These are phyloP conservation scores for Ceratonia siliqua DNA, from an alignment of 306 rosid species.

Conservation along the genomic window DNA sequence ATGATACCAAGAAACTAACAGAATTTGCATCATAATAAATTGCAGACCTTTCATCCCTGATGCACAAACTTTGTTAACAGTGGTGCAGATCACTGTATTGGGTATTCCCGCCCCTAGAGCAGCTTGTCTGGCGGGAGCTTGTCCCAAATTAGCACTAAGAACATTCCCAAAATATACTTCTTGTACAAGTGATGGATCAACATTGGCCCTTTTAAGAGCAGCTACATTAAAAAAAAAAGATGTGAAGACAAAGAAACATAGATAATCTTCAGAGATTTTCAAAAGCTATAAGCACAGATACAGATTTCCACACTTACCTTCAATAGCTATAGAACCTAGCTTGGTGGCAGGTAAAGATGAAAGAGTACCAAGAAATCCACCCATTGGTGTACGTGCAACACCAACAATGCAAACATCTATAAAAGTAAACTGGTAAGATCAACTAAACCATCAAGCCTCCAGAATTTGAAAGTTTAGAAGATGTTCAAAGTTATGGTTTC, in stretches of 20 bases:
- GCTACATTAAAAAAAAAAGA: slow-evolving; percentile 46
- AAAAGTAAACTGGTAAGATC: slow-evolving; percentile 30
- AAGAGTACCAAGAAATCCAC: slow-evolving; percentile 85
- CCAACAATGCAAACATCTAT: slow-evolving; percentile 97
- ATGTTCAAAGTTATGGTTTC: slow-evolving; percentile 14
- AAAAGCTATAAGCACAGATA: slow-evolving; percentile 5
- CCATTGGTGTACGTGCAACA: slow-evolving; percentile 97
- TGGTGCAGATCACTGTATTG: slow-evolving; percentile 76
- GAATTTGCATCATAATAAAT: neutral
- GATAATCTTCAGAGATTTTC: neutral
- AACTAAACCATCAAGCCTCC: slow-evolving; percentile 1
- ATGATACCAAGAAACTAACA: neutral
- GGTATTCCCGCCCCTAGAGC: slow-evolving; percentile 96
- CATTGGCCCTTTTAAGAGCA: slow-evolving; percentile 88
- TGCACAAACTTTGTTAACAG: slow-evolving; percentile 97
- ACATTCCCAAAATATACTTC: slow-evolving; percentile 96
- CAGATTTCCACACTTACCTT: slow-evolving; percentile 51
- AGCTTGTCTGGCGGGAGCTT: slow-evolving; percentile 99
- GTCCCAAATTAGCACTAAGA: slow-evolving; percentile 97
- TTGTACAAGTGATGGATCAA: slow-evolving; percentile 87
- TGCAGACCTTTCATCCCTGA: slow-evolving; percentile 92
- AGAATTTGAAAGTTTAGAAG: neutral
- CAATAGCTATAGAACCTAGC: slow-evolving; percentile 88
- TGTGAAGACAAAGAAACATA: neutral
- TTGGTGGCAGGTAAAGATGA: slow-evolving; percentile 90